Percentiles rank a stretch among this genome's conserved stretches.
Evolutionary conservation across 306 rosid genomes (phyloP).

Genomic region (Prunus mira): DNA sequence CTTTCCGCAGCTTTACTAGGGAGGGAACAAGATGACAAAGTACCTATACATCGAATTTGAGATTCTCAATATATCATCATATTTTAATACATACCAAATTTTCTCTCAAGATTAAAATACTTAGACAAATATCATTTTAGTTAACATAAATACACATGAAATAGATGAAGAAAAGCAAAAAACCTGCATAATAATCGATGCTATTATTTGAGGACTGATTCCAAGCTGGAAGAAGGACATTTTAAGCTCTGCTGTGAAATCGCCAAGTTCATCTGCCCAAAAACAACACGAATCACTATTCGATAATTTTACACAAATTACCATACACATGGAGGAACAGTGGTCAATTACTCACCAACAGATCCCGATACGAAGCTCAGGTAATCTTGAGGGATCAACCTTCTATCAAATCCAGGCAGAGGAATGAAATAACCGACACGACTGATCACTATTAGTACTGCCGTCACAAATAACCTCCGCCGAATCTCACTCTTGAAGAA

Average conservation of each 20-base stretch:
- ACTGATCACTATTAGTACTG: conserved; percentile 72
- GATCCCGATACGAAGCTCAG: conserved; percentile 91
- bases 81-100: background rate
- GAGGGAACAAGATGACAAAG: conserved; percentile 87
- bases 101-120: background rate
- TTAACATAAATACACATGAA: background rate
- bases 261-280: conserved; percentile 95
- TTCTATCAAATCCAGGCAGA: conserved; percentile 92
- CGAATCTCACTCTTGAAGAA: conserved; percentile 94
- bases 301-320: background rate
- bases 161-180: conserved; percentile 11
- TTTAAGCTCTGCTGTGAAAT: conserved; percentile 78
- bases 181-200: conserved; percentile 98
- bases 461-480: conserved; percentile 82
- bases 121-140: background rate
- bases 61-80: background rate
- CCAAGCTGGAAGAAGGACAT: conserved; percentile 97
- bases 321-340: background rate
- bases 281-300: conserved; percentile 33
- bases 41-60: conserved; percentile 49
- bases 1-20: conserved; percentile 92
- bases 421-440: conserved; percentile 96
- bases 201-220: conserved; percentile 94
- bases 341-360: conserved; percentile 51
- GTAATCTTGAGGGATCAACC: conserved; percentile 91